Evolutionary conservation across 495 filamentous ascomycete species (phyloP), one percentile per base, ranked within the genome.

Genomic region (Daldinia vernicosa): DNA sequence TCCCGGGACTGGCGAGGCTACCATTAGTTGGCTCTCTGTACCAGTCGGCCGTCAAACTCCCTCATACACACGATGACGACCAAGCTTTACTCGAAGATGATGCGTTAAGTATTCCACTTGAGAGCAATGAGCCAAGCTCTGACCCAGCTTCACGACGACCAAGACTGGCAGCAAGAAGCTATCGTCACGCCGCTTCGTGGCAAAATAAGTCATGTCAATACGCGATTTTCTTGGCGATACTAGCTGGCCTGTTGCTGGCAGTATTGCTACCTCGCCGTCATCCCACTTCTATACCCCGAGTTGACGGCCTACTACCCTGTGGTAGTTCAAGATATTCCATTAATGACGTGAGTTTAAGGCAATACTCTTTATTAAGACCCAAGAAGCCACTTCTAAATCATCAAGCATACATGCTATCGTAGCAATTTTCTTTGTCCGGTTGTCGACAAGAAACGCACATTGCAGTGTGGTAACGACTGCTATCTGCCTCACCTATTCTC

Each of bases 371-470:
- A 45, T 14, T 47, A 28, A 28, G 6, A 9, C 1, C 11, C 33
- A 14, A 12, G 33, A 35, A 35, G 33, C 11, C 22, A 45, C 9
- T 56, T 52, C 52, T 61, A 68, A 9, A 39, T 50, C 6, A 26
- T 58, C 3, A 63, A 83, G 79, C 80, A 84, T 58, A 83, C 81
- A n/a, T 84, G 82, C 60, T 83, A 82, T 53, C 71, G 77, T 55
- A 55, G 60, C 5, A 60, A 79, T 35, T 83, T 83, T 30, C 74
- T 84, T 26, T 84, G 81, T 43, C 82, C 82, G 3, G 72, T 84
- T 9, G 26, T 78, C 17, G 64, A 80, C 51, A 75, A 70, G 43
- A 70, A 75, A 30, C 76, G 77, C 27, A 82, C 76, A 17, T 70
- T 82, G 26, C 72, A 66, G 66, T 84, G 81, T 58, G 80, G 81